A percentile compares a stretch with the other conserved stretches of the same genome.
Conservation (phyloP, 768 basidiomycete species). For the Coprinopsis strossmayeri region DNA sequence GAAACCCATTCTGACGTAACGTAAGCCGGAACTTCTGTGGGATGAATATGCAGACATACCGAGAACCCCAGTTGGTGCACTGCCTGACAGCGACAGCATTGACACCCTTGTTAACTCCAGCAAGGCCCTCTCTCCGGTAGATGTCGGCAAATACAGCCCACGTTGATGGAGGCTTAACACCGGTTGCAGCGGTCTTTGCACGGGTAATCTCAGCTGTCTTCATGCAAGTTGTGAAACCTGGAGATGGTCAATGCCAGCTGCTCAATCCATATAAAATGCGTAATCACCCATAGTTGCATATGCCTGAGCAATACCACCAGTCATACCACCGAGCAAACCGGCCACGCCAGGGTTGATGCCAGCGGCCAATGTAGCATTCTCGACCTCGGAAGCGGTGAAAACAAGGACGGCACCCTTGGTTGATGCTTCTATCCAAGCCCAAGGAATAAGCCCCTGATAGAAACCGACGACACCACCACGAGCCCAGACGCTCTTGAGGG, state of each 20-base stretch:
- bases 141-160: conserved; percentile 95
- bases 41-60: conserved; percentile 37
- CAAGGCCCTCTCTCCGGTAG: conserved; percentile 86
- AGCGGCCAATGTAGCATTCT: conserved; percentile 53
- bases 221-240: conserved; percentile 99
- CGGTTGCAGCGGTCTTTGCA: conserved; percentile 81
- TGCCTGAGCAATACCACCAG: conserved; percentile 94
- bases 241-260: neutral
- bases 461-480: conserved; percentile 87
- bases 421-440: conserved; percentile 99
- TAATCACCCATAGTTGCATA: conserved; percentile 99
- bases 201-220: conserved; percentile 98
- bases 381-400: conserved; percentile 94
- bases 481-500: conserved; percentile 80
- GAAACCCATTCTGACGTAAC: conserved; percentile 79
- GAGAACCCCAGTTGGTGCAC: conserved; percentile 91
- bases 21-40: neutral
- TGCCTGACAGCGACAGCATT: conserved; percentile 91
- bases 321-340: conserved; percentile 95
- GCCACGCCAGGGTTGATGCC: conserved; percentile 77
- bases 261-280: neutral
- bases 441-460: conserved; percentile 98
- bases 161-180: conserved; percentile 84
- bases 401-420: conserved; percentile 96
- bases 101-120: conserved; percentile 98